These are phyloP conservation scores for Tolypocladium tundrense DNA, from an alignment of 2,329 filamentous ascomycete genomes.

Conservation along the genomic window DNA sequence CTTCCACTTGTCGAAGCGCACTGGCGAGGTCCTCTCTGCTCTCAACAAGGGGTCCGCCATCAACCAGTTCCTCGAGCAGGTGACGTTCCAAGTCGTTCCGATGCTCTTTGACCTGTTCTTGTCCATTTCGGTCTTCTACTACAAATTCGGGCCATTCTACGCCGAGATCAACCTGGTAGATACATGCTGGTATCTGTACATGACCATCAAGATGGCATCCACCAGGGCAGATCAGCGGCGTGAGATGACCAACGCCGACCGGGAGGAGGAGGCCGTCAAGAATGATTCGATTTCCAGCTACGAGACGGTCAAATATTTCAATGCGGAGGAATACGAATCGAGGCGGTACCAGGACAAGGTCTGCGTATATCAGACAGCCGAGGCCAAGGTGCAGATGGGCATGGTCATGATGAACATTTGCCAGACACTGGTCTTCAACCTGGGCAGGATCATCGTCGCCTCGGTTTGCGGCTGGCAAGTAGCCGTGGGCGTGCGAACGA, in stretches of 20 bases:
- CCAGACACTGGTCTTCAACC: constrained; percentile 71
- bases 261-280: constrained; percentile 94
- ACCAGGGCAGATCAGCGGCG: constrained; percentile 85
- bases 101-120: constrained; percentile 87
- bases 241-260: constrained; percentile 88
- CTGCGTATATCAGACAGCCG: constrained; percentile 59
- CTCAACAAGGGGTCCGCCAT: constrained; percentile 94
- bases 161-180: constrained; percentile 82
- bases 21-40: constrained; percentile 89
- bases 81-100: constrained; percentile 90
- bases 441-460: constrained; percentile 61
- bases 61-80: constrained; percentile 91
- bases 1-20: constrained; percentile 94
- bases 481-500: constrained; percentile 49
- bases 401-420: constrained; percentile 73
- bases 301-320: constrained; percentile 89
- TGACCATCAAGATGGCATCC: constrained; percentile 92
- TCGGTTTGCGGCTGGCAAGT: constrained; percentile 72
- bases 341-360: constrained; percentile 62
- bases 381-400: constrained; percentile 66
- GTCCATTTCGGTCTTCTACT: constrained; percentile 71
- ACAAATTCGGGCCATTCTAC: constrained; percentile 55
- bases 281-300: constrained; percentile 99
- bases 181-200: constrained; percentile 91
- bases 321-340: constrained; percentile 73